Conservation (phyloP, 2,329 filamentous ascomycete species). For the Incumbomyces lentus region DNA sequence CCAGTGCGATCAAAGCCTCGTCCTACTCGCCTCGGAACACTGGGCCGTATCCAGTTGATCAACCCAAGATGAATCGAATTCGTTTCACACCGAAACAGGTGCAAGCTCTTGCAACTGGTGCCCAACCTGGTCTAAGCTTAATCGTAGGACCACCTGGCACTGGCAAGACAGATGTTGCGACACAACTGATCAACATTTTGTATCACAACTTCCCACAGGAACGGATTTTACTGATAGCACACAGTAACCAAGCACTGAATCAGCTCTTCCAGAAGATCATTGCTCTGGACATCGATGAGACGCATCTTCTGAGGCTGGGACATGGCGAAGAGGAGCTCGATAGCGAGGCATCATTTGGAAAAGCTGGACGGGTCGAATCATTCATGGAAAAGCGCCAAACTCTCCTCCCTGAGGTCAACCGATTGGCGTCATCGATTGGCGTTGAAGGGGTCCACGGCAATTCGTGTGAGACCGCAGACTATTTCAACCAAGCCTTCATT, state of each 20-base stretch:
- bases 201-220: conserved; percentile 96
- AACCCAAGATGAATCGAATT: conserved; percentile 68
- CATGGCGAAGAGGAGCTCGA: conserved; percentile 92
- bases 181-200: conserved; percentile 96
- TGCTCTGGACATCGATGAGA: conserved; percentile 88
- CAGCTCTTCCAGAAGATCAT: conserved; percentile 97
- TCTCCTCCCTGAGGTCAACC: conserved; percentile 73
- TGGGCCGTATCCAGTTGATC: conserved; percentile 79
- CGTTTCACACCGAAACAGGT: conserved; percentile 87
- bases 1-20: conserved; percentile 59
- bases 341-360: conserved; percentile 79
- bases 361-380: conserved; percentile 86
- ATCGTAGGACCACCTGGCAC: conserved; percentile 93
- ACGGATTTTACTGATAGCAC: conserved; percentile 81
- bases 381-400: conserved; percentile 79
- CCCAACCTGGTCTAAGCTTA: conserved; percentile 85
- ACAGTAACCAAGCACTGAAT: conserved; percentile 96
- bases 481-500: conserved; percentile 90
- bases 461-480: conserved; percentile 91
- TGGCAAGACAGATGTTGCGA: conserved; percentile 97
- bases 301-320: conserved; percentile 81
- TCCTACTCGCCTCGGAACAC: conserved; percentile 83
- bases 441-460: conserved; percentile 91
- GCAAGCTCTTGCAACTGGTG: conserved; percentile 85
- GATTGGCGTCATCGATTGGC: conserved; percentile 71